Percentiles rank a stretch among this genome's conserved stretches.
Conservation (phyloP, 2,329 filamentous ascomycete species). For the Moelleriella libera region DNA sequence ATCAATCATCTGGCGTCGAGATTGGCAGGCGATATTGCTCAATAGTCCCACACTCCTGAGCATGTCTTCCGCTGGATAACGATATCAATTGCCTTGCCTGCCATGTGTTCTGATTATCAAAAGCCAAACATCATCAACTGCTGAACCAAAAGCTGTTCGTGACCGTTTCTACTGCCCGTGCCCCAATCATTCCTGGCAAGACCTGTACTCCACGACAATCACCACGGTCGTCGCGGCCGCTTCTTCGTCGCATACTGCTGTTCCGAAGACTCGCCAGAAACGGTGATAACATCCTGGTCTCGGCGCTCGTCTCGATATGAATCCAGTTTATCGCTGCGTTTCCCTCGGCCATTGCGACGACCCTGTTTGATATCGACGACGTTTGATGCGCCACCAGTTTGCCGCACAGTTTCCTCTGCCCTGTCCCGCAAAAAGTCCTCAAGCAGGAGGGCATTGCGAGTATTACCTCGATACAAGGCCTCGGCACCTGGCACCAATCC, state of each 20-base stretch:
- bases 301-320: background rate
- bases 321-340: conserved; percentile 8
- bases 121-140: too few relatives aligned
- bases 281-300: background rate
- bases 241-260: background rate
- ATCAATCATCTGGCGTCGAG: too few relatives aligned
- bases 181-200: too few relatives aligned
- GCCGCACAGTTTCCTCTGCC: conserved; percentile 42
- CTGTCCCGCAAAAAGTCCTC: conserved; percentile 55
- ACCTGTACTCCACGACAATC: background rate
- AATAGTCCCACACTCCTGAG: too few relatives aligned
- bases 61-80: too few relatives aligned
- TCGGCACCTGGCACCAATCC: conserved; percentile 62
- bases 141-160: too few relatives aligned
- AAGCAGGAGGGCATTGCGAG: conserved; percentile 56
- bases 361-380: conserved; percentile 37
- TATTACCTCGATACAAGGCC: conserved; percentile 61
- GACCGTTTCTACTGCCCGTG: too few relatives aligned
- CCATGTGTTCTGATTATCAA: too few relatives aligned
- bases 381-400: conserved; percentile 27
- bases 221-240: background rate
- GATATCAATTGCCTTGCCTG: too few relatives aligned
- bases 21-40: too few relatives aligned
- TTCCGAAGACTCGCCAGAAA: background rate
- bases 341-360: conserved; percentile 34